phyloP scores from a whole-genome alignment of 371 early-diverging fungal species.

The Lichtheimia ornata region DNA sequence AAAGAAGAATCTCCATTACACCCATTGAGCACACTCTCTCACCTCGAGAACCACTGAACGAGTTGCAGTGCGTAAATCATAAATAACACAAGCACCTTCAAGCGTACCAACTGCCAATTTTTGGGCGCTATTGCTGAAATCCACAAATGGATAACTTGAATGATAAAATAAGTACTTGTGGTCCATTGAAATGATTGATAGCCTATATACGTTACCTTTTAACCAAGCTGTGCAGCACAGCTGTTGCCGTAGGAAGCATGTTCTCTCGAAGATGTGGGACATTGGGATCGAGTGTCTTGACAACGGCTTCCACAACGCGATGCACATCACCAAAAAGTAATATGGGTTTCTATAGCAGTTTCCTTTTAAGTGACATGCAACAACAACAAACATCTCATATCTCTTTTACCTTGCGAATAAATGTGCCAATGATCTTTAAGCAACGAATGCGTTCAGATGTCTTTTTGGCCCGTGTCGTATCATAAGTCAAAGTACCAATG shows the following conservation, averaged over 20 bases:
- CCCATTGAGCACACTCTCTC: conserved; percentile 8
- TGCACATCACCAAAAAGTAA: conserved; percentile 65
- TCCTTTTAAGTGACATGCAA: not conserved
- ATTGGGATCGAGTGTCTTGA: conserved; percentile 86
- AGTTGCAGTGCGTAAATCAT: conserved; percentile 85
- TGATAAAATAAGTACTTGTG: not conserved
- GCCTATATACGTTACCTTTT: conserved; percentile 42
- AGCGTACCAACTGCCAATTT: conserved; percentile 78
- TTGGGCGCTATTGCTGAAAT: conserved; percentile 78
- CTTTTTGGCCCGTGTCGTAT: conserved; percentile 71
- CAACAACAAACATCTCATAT: not conserved
- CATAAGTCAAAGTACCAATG: conserved; percentile 72
- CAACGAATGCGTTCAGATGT: conserved; percentile 57
- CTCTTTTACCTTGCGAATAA: conserved; percentile 67
- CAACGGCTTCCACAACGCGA: conserved; percentile 75
- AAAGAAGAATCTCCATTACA: not conserved
- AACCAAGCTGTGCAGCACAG: conserved; percentile 79
- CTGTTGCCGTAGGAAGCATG: conserved; percentile 69
- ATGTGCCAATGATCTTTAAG: conserved; percentile 70
- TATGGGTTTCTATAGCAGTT: conserved; percentile 56
- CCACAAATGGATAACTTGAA: conserved; percentile 64
- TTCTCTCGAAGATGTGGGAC: conserved; percentile 72
- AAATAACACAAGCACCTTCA: conserved; percentile 79
- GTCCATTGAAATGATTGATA: not conserved
- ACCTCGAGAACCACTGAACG: conserved; percentile 76